Evolutionary conservation across 176 grass and related monocot genomes (phyloP), one percentile per base, ranked within the genome.

Genomic region (Guadua angustifolia): DNA sequence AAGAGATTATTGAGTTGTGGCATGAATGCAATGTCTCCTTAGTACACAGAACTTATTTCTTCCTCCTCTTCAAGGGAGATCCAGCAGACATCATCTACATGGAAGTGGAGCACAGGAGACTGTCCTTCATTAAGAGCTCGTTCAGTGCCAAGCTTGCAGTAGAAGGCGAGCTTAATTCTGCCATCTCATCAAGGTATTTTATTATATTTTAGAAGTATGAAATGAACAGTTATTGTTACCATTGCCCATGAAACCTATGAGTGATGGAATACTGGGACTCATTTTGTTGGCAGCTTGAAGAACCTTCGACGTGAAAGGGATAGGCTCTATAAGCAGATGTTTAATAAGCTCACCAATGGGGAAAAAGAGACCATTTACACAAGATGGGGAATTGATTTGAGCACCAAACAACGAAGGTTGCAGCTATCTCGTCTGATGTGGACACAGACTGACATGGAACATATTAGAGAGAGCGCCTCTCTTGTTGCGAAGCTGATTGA

Each of bases 31-130:
- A 92, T 39, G 91, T 92, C n/a, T 86, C 96, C 44, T 75, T 95
- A 10, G 89, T 89, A 45, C 96, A 95, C 78, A 86, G 96, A 29
- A 87, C 91, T 42, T 94, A 92, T 75, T 95, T 99, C 78, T 94
- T 95, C 77, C 85, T 99, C 24, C 91, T 99, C 51, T 99, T 99
- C 89, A 94, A 92, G 72, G 96, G 96, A 26, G 96, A 99, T 58
- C 88, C 89, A 12, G 82, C 85, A 35, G 96, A 99, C 42, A 86
- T 86, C 25, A 86, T 99, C 61, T 99, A 99, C 85, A 86, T 95
- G 89, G 91, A 95, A 87, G 91, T 99, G 38, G 96, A 99, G 73
- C 85, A 86, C 69, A 94, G 96, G 83, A 87, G 96, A 66, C 61
- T 99, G 26, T 90, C 87, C 72, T 94, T 95, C 86, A 85, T 99